Evolutionary conservation across 495 filamentous ascomycete genomes (phyloP).

Genomic region (Neurospora sp.): DNA sequence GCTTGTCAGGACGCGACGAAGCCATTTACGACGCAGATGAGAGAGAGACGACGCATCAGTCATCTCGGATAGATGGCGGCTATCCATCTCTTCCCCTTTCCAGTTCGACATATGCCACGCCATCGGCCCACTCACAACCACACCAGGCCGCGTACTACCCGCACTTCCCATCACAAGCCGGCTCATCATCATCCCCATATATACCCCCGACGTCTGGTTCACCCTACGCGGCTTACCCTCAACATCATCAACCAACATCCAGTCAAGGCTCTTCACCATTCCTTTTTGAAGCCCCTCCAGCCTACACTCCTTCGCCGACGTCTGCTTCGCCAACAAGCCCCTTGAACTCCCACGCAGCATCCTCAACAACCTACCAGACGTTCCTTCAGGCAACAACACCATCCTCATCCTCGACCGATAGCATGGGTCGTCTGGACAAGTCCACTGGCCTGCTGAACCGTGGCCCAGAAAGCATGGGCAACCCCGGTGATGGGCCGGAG

Average conservation of each 20-base stretch:
- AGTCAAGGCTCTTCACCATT: constrained; percentile 9
- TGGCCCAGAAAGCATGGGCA: constrained; percentile 34
- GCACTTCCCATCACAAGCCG: constrained; percentile 6
- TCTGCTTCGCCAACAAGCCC: constrained; percentile 25
- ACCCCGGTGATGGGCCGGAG: background rate
- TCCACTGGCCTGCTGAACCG: constrained; percentile 22
- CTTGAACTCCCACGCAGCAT: background rate
- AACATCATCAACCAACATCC: background rate
- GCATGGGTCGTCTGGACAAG: constrained; percentile 33
- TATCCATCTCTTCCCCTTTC: background rate
- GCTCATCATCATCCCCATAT: constrained; percentile 9
- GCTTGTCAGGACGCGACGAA: constrained; percentile 1
- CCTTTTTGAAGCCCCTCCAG: constrained; percentile 34
- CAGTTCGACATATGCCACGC: background rate
- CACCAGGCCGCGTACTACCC: constrained; percentile 13
- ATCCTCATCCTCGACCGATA: constrained; percentile 23
- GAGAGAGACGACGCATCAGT: background rate
- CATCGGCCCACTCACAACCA: constrained; percentile 2
- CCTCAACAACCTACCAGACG: background rate
- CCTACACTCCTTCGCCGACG: constrained; percentile 33
- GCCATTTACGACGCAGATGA: background rate
- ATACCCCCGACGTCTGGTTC: constrained; percentile 10
- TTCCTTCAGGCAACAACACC: constrained; percentile 24
- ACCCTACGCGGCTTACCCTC: constrained; percentile 16
- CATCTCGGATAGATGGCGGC: background rate